A percentile compares a stretch with the other conserved stretches of the same genome.
Evolutionary conservation across 768 basidiomycete genomes (phyloP).

Genomic region (Gymnopilus dilepis): DNA sequence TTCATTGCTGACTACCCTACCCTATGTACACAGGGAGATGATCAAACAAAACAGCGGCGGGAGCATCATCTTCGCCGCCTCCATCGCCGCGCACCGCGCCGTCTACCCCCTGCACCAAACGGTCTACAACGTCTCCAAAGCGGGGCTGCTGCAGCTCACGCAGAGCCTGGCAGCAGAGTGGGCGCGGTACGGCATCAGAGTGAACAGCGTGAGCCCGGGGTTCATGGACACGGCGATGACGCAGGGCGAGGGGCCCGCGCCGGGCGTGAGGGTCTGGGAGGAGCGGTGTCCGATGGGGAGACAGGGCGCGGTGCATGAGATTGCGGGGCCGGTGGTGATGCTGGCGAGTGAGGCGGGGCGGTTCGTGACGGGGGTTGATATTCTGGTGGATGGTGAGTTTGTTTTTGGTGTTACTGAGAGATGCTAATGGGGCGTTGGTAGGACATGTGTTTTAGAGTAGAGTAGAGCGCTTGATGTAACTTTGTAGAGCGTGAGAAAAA

Average conservation of each 20-base stretch:
- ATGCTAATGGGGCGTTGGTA: neutral
- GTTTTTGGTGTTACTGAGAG: neutral
- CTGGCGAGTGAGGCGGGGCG: slow-evolving; percentile 47
- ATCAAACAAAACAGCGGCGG: slow-evolving; percentile 45
- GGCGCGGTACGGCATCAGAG: slow-evolving; percentile 45
- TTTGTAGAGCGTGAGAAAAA: slow-evolving; percentile 20
- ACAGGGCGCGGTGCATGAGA: slow-evolving; percentile 46
- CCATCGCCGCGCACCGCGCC: slow-evolving; percentile 46
- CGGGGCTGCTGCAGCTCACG: slow-evolving; percentile 43
- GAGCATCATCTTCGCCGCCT: slow-evolving; percentile 47
- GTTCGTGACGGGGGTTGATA: slow-evolving; percentile 49
- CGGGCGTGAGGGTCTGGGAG: slow-evolving; percentile 40
- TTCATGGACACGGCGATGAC: slow-evolving; percentile 51
- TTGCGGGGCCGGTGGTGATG: slow-evolving; percentile 44
- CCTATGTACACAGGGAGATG: slow-evolving; percentile 39
- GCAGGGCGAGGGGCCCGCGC: slow-evolving; percentile 35
- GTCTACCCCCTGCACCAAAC: slow-evolving; percentile 49
- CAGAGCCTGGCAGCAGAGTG: slow-evolving; percentile 48
- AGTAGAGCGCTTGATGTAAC: too few relatives aligned
- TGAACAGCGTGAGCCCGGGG: slow-evolving; percentile 49
- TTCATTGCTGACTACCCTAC: neutral
- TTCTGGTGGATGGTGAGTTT: slow-evolving; percentile 45
- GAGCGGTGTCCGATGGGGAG: slow-evolving; percentile 48
- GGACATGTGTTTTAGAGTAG: slow-evolving; percentile 14
- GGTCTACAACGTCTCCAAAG: slow-evolving; percentile 49